Conservation (phyloP, 2,329 filamentous ascomycete species). For the Fusarium sp. region DNA sequence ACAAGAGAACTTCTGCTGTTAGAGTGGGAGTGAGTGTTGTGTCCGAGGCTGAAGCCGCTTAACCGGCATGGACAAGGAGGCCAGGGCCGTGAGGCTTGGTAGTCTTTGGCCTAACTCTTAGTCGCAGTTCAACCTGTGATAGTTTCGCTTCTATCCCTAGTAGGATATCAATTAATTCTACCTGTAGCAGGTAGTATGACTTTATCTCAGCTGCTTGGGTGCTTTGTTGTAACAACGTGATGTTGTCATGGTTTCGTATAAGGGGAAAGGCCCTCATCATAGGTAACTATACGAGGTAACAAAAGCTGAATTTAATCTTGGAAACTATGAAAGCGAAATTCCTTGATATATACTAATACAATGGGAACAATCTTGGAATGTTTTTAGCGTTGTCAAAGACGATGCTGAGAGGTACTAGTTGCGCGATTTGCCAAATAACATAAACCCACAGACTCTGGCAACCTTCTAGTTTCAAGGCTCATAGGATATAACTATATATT, state of each 20-base stretch:
- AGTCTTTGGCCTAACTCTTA: neutral
- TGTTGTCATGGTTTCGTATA: neutral
- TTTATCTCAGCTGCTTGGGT: neutral
- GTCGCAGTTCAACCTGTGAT: neutral
- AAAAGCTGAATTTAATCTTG: no score
- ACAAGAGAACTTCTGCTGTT: neutral
- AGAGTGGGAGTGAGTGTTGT: neutral
- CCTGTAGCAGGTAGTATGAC: neutral
- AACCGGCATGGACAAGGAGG: neutral
- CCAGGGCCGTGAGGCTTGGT: neutral
- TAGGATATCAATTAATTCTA: neutral
- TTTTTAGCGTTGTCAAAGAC: no score
- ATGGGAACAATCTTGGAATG: no score
- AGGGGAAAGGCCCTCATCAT: no score
- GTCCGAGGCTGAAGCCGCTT: neutral
- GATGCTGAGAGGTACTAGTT: neutral
- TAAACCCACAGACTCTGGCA: no score
- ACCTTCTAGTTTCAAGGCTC: no score
- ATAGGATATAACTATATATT: neutral
- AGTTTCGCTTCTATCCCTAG: neutral
- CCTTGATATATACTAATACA: no score
- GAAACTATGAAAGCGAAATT: no score
- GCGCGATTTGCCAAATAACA: no score
- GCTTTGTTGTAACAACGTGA: neutral
- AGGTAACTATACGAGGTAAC: no score